Percentiles rank a stretch among this genome's conserved stretches.
Evolutionary conservation across 2,329 filamentous ascomycete genomes (phyloP).

Genomic region (Whalleya microplaca): DNA sequence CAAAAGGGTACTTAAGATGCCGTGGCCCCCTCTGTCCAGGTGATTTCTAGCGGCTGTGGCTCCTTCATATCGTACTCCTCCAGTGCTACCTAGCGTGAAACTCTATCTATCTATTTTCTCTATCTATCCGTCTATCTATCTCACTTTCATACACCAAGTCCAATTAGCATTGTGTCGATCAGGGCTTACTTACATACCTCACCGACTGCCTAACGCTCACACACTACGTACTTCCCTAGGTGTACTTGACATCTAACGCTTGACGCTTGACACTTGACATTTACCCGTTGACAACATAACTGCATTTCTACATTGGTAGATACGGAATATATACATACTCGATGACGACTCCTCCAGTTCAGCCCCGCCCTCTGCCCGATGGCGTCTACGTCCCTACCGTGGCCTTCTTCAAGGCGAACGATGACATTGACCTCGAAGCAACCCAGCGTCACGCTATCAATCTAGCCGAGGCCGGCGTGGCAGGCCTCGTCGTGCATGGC

Average conservation of each 20-base stretch:
- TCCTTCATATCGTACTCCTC: constrained; percentile 7
- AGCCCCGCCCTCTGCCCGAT: constrained; percentile 22
- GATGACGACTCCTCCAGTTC: constrained; percentile 28
- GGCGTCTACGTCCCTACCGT: constrained; percentile 67
- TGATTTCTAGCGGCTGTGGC: constrained; percentile 3
- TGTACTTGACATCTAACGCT: no score
- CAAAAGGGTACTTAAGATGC: constrained; percentile 19
- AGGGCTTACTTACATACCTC: neutral
- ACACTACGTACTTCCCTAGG: no score
- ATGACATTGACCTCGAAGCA: constrained; percentile 58
- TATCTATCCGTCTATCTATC: no score
- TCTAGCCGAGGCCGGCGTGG: constrained; percentile 65
- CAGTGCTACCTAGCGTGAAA: neutral
- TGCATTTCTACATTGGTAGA: no score
- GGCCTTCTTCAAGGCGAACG: constrained; percentile 61
- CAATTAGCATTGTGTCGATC: neutral
- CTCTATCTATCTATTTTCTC: neutral
- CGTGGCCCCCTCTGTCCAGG: constrained; percentile 10
- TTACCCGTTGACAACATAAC: no score
- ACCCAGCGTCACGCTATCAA: constrained; percentile 58
- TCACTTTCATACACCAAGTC: no score
- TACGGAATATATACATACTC: constrained; percentile 10
- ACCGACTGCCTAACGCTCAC: no score
- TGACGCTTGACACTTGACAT: neutral
- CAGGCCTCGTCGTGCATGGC: constrained; percentile 70